Conservation (phyloP, 1,284 basidiomycete genomes). For the Termitomyces sp. region DNA sequence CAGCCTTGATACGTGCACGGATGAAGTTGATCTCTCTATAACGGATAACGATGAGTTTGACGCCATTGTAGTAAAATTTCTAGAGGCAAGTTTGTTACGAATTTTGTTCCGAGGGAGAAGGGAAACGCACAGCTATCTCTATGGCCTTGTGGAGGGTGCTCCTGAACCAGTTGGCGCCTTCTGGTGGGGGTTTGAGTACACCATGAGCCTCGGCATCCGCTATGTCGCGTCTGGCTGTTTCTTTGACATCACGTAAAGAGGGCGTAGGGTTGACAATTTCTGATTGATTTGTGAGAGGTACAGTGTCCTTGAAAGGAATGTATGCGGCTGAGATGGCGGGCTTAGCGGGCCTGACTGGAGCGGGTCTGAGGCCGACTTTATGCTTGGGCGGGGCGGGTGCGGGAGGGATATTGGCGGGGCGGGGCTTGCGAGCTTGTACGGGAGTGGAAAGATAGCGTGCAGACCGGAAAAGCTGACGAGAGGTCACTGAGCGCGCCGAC, state of each 20-base stretch:
- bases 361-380: constrained; percentile 60
- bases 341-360: constrained; percentile 49
- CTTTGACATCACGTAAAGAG: constrained; percentile 26
- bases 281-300: constrained; percentile 14
- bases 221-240: constrained; percentile 57
- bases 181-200: constrained; percentile 59
- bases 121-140: constrained; percentile 57
- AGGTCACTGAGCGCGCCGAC: constrained; percentile 1
- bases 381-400: constrained; percentile 34
- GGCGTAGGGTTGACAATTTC: constrained; percentile 3
- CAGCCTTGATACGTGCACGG: constrained; percentile 45
- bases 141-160: constrained; percentile 60
- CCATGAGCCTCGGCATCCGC: constrained; percentile 62
- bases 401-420: constrained; percentile 13
- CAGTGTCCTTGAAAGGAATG: constrained; percentile 19
- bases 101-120: background rate
- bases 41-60: constrained; percentile 64
- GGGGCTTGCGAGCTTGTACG: constrained; percentile 13
- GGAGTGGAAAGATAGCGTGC: constrained; percentile 11
- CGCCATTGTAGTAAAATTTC: constrained; percentile 77
- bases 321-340: constrained; percentile 20
- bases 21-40: constrained; percentile 50
- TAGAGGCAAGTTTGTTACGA: constrained; percentile 21
- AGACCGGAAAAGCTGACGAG: background rate
- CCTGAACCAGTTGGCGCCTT: constrained; percentile 49